Conservation (phyloP, 2,329 filamentous ascomycete species). For the Epichloe aotearoae region DNA sequence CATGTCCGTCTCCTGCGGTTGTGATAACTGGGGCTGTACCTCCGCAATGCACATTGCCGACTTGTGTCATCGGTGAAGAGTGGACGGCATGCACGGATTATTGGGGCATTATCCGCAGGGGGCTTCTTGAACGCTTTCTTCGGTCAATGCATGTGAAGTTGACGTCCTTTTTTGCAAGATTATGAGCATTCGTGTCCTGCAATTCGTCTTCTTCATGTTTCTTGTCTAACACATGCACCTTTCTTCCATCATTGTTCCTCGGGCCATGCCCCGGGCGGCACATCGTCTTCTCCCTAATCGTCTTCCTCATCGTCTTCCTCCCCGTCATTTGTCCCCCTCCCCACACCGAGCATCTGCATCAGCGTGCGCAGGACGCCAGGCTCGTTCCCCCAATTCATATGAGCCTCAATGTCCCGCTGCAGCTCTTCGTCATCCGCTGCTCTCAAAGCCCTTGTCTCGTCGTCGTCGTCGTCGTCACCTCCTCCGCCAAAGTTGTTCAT, state of each 20-base stretch:
- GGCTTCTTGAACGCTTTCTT: no score
- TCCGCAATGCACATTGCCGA: no score
- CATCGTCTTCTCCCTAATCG: conserved; percentile 7
- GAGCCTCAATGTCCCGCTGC: conserved; percentile 17
- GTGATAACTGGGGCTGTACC: no score
- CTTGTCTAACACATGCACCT: no score
- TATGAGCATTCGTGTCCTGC: no score
- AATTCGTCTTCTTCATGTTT: neutral
- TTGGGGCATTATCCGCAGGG: no score
- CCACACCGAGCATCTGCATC: conserved; percentile 14
- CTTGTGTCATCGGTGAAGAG: no score
- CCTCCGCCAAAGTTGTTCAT: neutral
- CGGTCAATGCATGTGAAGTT: no score
- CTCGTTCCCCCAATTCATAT: conserved; percentile 12
- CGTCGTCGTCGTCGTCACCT: conserved; percentile 12
- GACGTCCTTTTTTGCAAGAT: no score
- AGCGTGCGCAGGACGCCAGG: conserved; percentile 16
- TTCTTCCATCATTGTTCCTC: neutral
- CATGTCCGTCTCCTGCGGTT: no score
- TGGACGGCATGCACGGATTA: no score
- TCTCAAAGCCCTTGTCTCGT: conserved; percentile 13
- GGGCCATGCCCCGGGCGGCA: conserved; percentile 22
- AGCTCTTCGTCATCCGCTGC: conserved; percentile 20
- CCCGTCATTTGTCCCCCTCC: neutral
- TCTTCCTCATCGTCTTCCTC: conserved; percentile 7